Conservation (phyloP, 1,139 yeast species). For the Yamadazyma friedrichii region DNA sequence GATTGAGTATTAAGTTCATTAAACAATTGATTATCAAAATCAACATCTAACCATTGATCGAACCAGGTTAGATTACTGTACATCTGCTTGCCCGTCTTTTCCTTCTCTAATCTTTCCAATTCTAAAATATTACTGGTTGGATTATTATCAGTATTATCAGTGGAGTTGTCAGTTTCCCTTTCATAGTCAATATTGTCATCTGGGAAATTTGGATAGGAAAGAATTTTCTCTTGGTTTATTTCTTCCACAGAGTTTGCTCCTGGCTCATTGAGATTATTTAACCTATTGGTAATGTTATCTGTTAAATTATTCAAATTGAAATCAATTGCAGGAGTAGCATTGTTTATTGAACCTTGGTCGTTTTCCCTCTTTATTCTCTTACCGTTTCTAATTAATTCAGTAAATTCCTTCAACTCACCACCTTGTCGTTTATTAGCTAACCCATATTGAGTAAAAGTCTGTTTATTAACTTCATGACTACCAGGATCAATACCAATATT, state of each 20-base stretch:
- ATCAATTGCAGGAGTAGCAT: neutral
- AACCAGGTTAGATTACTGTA: conserved; percentile 50
- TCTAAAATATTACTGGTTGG: neutral
- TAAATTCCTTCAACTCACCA: conserved; percentile 18
- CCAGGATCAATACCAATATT: conserved; percentile 58
- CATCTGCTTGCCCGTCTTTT: conserved; percentile 7
- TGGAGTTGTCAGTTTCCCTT: neutral
- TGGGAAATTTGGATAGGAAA: neutral
- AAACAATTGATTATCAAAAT: conserved; percentile 1
- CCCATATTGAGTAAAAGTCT: conserved; percentile 49
- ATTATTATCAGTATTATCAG: neutral
- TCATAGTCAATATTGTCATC: neutral
- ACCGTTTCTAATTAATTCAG: conserved; percentile 30
- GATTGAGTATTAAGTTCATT: neutral
- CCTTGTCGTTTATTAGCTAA: conserved; percentile 5
- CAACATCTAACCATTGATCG: conserved; percentile 42
- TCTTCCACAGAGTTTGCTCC: neutral
- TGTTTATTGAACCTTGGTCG: neutral
- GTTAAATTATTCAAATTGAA: neutral
- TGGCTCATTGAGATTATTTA: too few species aligned
- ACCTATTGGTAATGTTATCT: neutral
- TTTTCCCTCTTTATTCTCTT: conserved; percentile 6
- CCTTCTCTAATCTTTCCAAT: conserved; percentile 5
- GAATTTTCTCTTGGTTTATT: neutral
- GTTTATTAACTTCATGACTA: conserved; percentile 50